Base-by-base conservation (phyloP, 768 basidiomycete genomes). In the Bullera alba region DNA sequence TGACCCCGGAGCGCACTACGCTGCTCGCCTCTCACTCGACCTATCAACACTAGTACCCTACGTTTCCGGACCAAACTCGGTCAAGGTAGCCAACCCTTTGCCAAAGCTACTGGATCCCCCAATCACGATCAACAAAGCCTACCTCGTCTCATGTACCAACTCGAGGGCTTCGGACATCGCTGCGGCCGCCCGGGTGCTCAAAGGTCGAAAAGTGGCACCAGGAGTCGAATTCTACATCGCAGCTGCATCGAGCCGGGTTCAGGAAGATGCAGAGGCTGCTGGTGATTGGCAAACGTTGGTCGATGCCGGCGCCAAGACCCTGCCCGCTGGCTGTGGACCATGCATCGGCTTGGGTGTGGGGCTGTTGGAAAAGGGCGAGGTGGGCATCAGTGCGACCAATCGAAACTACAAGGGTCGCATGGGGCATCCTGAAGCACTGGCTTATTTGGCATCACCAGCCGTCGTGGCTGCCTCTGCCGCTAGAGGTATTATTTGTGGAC, bases 371-470 rank as follows among this genome's bases (percentile, higher is more conserved):
- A 92, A 97, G 57, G 95, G 93, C 1, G 80, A 99, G 72, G 85
- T 84, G 0, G 93, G 95, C 1, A 97, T 99, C 68, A 93, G 90
- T 57, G 95, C 95, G 3, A 97, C 93, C 5, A 99, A 99, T 74
- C 78, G 95, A 74, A 99, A 99, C 68, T 99, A 96, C 76, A 97
- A 99, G 76, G 95, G 95, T 3, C 80, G 95, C 3, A 99, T 99
- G 95, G 95, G 95, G 0, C 82, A 85, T 57, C 93, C 95, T 0
- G 87, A 88, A 45, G 93, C 95, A 0, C 81, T 85, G 60, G 93
- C 95, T 0, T 97, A 97, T 75, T 81, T 99, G 35, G 91, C 90
- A 4, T 91, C 88, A 57, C 95, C 95, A 0, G 91, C 89, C 2
- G 93, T 97, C 5, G 95, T 99, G 14, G 93, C 95, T 21, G 92